Evolutionary conservation across 306 rosid genomes (phyloP).

Genomic region (Argentina anserina): DNA sequence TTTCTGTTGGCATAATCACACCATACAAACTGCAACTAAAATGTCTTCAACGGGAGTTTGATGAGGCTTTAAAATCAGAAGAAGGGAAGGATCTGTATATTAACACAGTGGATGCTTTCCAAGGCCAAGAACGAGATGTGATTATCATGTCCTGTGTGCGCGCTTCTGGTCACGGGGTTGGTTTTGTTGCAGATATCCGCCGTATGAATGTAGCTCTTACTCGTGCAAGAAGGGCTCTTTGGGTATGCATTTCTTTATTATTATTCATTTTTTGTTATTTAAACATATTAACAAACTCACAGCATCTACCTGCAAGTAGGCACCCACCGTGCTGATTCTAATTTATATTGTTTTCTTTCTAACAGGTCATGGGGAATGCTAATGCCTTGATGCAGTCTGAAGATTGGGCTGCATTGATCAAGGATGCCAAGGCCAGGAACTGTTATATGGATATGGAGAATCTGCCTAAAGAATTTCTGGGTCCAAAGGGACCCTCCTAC

Average conservation of each 20-base stretch:
- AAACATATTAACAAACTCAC: background rate
- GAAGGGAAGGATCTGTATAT: slow-evolving; percentile 93
- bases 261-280: background rate
- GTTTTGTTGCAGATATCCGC: slow-evolving; percentile 92
- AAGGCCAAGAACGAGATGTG: slow-evolving; percentile 98
- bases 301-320: background rate
- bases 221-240: slow-evolving; percentile 94
- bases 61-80: slow-evolving; percentile 78
- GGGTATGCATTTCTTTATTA: slow-evolving; percentile 52
- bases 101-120: slow-evolving; percentile 98
- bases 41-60: slow-evolving; percentile 93
- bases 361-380: slow-evolving; percentile 97
- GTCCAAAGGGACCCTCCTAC: slow-evolving; percentile 50
- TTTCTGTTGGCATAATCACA: slow-evolving; percentile 89
- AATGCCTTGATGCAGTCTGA: slow-evolving; percentile 76
- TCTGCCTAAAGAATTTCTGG: slow-evolving; percentile 81
- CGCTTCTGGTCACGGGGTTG: slow-evolving; percentile 91
- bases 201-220: slow-evolving; percentile 99
- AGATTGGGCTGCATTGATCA: slow-evolving; percentile 86
- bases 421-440: slow-evolving; percentile 75
- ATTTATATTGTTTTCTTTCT: background rate
- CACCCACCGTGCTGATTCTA: background rate
- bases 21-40: slow-evolving; percentile 96
- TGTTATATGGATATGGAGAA: slow-evolving; percentile 89
- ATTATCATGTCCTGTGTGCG: slow-evolving; percentile 99